phyloP scores from a whole-genome alignment of 805 yeast genomes.

The Ascoidea rubescens region DNA sequence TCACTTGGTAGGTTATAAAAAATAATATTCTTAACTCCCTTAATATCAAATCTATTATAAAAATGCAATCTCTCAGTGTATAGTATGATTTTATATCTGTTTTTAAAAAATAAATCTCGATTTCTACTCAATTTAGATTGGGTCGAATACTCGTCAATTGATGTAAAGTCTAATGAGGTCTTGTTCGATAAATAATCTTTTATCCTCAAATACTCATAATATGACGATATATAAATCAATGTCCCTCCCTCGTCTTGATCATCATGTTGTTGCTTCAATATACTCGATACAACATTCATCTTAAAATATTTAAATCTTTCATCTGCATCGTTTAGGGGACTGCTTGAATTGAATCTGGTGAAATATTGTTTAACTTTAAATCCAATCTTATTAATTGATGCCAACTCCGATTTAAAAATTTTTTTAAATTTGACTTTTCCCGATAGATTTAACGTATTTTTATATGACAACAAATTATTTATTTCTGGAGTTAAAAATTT shows the following conservation, averaged over 20 bases:
- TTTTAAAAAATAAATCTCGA: constrained; percentile 53
- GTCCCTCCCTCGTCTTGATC: constrained; percentile 34
- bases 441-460: constrained; percentile 36
- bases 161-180: constrained; percentile 51
- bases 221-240: constrained; percentile 70
- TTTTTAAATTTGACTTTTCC: constrained; percentile 50
- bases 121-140: constrained; percentile 59
- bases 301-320: constrained; percentile 72
- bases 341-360: constrained; percentile 47
- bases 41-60: constrained; percentile 71
- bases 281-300: constrained; percentile 59
- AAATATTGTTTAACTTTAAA: constrained; percentile 54
- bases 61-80: constrained; percentile 93
- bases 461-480: constrained; percentile 37
- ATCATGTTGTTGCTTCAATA: constrained; percentile 34
- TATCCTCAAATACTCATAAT: constrained; percentile 72
- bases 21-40: constrained; percentile 71
- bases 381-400: constrained; percentile 54
- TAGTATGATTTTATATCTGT: constrained; percentile 53
- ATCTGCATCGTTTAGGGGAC: constrained; percentile 60
- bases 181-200: constrained; percentile 45
- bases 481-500: constrained; percentile 72
- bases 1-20: constrained; percentile 80
- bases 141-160: constrained; percentile 72
- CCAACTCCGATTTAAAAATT: constrained; percentile 25